These are phyloP conservation scores for Colletotrichum gloeosporioides DNA, from an alignment of 2,329 filamentous ascomycete genomes.

Conservation along the genomic window DNA sequence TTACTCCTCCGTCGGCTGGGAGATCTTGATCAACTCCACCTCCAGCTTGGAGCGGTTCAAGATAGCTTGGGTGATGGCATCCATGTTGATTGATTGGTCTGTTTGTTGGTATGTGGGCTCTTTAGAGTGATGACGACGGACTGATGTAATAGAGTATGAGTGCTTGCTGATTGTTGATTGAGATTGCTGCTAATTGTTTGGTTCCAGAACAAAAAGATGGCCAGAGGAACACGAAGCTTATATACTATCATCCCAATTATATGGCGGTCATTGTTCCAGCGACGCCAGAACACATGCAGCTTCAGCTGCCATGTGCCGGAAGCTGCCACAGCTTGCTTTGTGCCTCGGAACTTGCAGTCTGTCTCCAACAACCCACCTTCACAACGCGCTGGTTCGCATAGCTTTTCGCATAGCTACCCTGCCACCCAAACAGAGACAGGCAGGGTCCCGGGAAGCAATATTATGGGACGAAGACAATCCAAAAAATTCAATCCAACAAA, in stretches of 20 bases:
- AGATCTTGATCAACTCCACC: conserved; percentile 33
- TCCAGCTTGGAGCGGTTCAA: conserved; percentile 32
- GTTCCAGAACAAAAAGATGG: not conserved
- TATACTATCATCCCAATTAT: conserved; percentile 10
- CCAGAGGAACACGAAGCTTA: not conserved
- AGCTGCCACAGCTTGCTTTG: not conserved
- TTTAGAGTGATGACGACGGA: conserved; percentile 5
- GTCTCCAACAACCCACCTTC: conserved; percentile 7
- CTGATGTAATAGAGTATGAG: not conserved
- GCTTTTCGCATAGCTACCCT: conserved; percentile 17
- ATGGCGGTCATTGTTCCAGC: not conserved
- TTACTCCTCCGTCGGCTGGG: conserved; percentile 33
- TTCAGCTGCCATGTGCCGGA: conserved; percentile 7
- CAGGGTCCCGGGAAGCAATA: not conserved
- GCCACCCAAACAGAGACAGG: not conserved
- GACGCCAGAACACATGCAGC: conserved; percentile 17
- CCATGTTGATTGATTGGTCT: conserved; percentile 22
- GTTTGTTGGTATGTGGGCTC: not conserved
- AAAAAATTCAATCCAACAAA: not conserved
- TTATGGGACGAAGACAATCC: not conserved
- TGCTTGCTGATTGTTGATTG: not conserved
- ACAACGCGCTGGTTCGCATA: conserved; percentile 7
- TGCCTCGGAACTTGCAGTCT: conserved; percentile 17
- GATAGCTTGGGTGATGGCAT: conserved; percentile 32
- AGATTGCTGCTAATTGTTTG: not conserved